Percentiles rank a stretch among this genome's conserved stretches.
These are phyloP conservation scores for Vaccinium vitisidaea DNA, from an alignment of 148 eudicot species.

Conservation along the genomic window DNA sequence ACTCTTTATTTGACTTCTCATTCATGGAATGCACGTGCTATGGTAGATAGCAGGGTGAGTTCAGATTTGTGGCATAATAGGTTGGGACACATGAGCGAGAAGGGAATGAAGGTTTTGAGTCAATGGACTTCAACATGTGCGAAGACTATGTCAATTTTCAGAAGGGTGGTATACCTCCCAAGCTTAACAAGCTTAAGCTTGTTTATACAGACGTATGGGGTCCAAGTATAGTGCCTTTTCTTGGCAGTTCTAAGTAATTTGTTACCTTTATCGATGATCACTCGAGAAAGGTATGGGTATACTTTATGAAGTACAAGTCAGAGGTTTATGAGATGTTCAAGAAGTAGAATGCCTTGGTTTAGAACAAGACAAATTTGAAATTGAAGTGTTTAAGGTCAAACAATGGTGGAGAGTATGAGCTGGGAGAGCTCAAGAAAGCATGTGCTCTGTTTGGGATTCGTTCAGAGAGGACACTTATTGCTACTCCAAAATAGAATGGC, in stretches of 20 bases:
- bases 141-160: not conserved
- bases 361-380: too few relatives aligned
- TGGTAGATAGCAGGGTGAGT: not conserved
- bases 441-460: not conserved
- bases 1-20: not conserved
- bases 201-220: not conserved
- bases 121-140: not conserved
- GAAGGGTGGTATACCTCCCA: not conserved
- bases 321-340: too few relatives aligned
- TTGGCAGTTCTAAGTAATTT: too few relatives aligned
- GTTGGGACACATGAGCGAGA: not conserved
- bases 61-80: not conserved
- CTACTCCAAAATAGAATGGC: too few relatives aligned
- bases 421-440: not conserved
- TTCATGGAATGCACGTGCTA: too few relatives aligned
- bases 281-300: too few relatives aligned
- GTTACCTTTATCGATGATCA: not conserved
- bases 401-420: too few relatives aligned
- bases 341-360: too few relatives aligned
- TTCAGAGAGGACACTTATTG: not conserved
- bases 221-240: not conserved
- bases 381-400: too few relatives aligned
- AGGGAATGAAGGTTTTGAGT: not conserved
- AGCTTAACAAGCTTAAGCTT: not conserved
- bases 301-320: too few relatives aligned